phyloP scores from a whole-genome alignment of 2,329 filamentous ascomycete genomes.

The Cordyceps cateniannulata region DNA sequence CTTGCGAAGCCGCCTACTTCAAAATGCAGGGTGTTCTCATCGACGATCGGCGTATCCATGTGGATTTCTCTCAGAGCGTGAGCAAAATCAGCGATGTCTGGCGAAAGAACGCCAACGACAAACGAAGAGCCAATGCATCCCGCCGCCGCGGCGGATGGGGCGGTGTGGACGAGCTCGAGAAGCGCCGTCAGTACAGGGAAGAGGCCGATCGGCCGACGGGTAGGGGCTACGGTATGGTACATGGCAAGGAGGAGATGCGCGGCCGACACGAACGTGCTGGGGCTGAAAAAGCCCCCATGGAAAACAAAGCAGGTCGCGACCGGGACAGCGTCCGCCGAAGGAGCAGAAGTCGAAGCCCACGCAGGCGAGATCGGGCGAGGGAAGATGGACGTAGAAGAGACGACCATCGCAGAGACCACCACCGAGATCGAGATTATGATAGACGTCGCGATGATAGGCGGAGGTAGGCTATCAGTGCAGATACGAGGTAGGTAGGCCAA shows the following conservation, averaged over 20 bases:
- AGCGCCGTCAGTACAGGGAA: slow-evolving; percentile 82
- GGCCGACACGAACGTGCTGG: slow-evolving; percentile 39
- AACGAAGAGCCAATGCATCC: slow-evolving; percentile 52
- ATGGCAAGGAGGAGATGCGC: slow-evolving; percentile 65
- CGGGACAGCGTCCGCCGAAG: slow-evolving; percentile 17
- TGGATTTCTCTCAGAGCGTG: slow-evolving; percentile 96
- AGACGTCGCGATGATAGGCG: neutral
- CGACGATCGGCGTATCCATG: slow-evolving; percentile 94
- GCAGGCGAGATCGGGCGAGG: slow-evolving; percentile 23
- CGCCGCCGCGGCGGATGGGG: slow-evolving; percentile 79
- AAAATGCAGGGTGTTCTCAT: slow-evolving; percentile 99
- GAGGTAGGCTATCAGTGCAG: neutral
- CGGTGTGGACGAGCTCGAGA: slow-evolving; percentile 81
- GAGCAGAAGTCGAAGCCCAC: slow-evolving; percentile 39
- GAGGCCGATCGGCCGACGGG: slow-evolving; percentile 42
- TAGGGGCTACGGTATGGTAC: slow-evolving; percentile 69
- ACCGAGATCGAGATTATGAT: neutral
- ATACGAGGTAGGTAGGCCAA: neutral
- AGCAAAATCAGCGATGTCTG: slow-evolving; percentile 82
- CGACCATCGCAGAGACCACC: slow-evolving; percentile 2
- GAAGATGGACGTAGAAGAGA: neutral
- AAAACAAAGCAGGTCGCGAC: slow-evolving; percentile 13
- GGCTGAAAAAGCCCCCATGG: slow-evolving; percentile 16
- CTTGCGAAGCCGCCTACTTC: slow-evolving; percentile 92
- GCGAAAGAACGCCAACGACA: slow-evolving; percentile 78